Evolutionary conservation across 148 eudicot species (phyloP), one percentile per base, ranked within the genome.

Genomic region (Rhododendron mucronatum): DNA sequence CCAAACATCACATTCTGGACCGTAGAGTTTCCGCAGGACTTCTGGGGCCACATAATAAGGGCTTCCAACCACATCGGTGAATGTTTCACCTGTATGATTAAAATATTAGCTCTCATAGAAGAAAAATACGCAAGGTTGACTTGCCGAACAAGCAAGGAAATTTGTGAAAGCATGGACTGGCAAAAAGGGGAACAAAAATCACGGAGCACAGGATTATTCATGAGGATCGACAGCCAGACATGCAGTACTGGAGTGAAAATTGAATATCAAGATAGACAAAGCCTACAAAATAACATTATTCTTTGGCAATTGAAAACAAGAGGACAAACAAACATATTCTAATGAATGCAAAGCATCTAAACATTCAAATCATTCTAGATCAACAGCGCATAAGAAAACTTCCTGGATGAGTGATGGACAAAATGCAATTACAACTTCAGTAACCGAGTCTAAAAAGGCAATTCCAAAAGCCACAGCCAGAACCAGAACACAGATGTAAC

Each of bases 21-120:
- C 92, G 83, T 90, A 90, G 69, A 57, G 81, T 84, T 88, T 88
- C 80, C 88, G 87, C 76, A 90, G 44, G 63, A 88, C 92, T 85
- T 90, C 90, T 18, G 92, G 90, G 44, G 92, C 90, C 86, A 90
- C 90, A 85, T 90, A 90, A 82, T 90, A 90, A 69, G 92, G 90
- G 85, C 90, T 90, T 63, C 92, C 92, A 71, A 88, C 90, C 77
- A 87, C 89, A 83, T 90, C 92, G 8, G 84, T 77, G 65, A 90
- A 90, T 69, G 75, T 90, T 83, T 90, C 92, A 83, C 90, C 92
- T 90, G 86, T 81, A 84, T 45, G 77, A 20, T 73, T 21, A 51
- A 67, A 67, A 67, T 63, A 67, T 79, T 85, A 86, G 84, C 85
- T 30, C 81, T 47, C 74, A 30, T 28, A 48, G 37, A 75, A 45